Evolutionary conservation across 441 rosid genomes (phyloP), one percentile per base, ranked within the genome.

Genomic region (Euphorbia celastroides): DNA sequence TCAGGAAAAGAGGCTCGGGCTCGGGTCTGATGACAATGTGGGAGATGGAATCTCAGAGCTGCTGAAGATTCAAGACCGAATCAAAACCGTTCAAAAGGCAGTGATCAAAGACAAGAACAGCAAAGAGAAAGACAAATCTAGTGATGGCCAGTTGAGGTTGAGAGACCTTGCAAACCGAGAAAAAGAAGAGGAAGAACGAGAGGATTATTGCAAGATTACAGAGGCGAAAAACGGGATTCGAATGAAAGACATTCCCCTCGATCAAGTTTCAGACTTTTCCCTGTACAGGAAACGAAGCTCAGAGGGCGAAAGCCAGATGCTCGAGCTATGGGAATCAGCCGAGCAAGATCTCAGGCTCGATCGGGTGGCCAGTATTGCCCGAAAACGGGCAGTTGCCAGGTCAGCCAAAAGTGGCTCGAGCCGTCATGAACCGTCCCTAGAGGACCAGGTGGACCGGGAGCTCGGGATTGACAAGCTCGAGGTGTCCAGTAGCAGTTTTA

Each of bases 201-300:
- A 65, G 34, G 77, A 60, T 57, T 75, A 76, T 52, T 78, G 77
- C 54, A 82, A 64, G 58, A 44, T 62, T 69, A 56, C 82, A 38
- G 90, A 78, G 71, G 56, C 22, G 66, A 81, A 70, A 71, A 73
- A 72, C 57, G 84, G 82, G 64, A 74, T 73, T 51, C 72, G 76
- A 77, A 79, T 86, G 93, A 95, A 92, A 82, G 99, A 95, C 73
- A 95, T 95, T 70, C 95, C 78, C 0, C 96, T 95, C 8, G 99
- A 95, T 83, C 90, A 88, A 60, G 89, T 78, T 59, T 88, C 93
- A 54, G 85, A 87, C 67, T 76, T 76, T 56, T 77, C 87, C 7
- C 72, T 69, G 62, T 70, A 76, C 52, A 77, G 82, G 66, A 78
- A 80, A 68, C 70, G 62, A 54, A 74, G 62, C 34, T 34, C 57